These are phyloP conservation scores for Talaromyces sp. DNA, from an alignment of 2,329 filamentous ascomycete species.

Conservation along the genomic window DNA sequence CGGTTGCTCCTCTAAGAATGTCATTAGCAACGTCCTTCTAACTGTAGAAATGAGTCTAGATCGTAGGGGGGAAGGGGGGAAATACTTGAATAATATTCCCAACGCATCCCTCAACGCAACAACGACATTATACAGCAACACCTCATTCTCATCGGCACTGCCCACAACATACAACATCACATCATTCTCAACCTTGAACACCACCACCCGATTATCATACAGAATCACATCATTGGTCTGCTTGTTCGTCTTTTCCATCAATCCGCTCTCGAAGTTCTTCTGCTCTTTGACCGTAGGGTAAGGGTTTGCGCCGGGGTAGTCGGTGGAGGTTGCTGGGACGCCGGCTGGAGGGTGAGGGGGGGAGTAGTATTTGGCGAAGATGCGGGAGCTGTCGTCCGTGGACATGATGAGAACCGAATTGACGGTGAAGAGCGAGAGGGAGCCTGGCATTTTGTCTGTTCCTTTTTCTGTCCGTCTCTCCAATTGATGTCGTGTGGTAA, in stretches of 20 bases:
- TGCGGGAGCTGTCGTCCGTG: constrained; percentile 82
- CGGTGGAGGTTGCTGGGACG: constrained; percentile 53
- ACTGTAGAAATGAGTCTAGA: not conserved
- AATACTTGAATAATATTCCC: constrained; percentile 93
- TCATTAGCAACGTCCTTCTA: constrained; percentile 17
- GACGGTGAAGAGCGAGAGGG: constrained; percentile 72
- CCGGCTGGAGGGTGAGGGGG: constrained; percentile 65
- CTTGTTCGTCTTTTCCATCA: constrained; percentile 93
- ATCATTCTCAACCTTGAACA: constrained; percentile 97
- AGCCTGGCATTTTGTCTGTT: constrained; percentile 61
- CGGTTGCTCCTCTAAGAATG: constrained; percentile 73
- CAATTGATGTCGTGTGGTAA: not conserved
- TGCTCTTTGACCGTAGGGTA: constrained; percentile 90
- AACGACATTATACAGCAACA: constrained; percentile 91
- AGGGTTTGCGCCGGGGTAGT: constrained; percentile 66
- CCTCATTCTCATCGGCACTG: constrained; percentile 89
- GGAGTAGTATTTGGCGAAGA: constrained; percentile 91
- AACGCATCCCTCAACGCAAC: constrained; percentile 86
- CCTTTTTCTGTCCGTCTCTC: not conserved
- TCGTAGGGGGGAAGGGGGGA: constrained; percentile 42
- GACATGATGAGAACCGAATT: constrained; percentile 76
- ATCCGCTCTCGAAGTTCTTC: constrained; percentile 93
- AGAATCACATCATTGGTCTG: constrained; percentile 94
- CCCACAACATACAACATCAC: constrained; percentile 96
- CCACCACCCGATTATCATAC: constrained; percentile 92